Base-by-base conservation (phyloP, 805 yeast species). In the Isabelozyma heimii region DNA sequence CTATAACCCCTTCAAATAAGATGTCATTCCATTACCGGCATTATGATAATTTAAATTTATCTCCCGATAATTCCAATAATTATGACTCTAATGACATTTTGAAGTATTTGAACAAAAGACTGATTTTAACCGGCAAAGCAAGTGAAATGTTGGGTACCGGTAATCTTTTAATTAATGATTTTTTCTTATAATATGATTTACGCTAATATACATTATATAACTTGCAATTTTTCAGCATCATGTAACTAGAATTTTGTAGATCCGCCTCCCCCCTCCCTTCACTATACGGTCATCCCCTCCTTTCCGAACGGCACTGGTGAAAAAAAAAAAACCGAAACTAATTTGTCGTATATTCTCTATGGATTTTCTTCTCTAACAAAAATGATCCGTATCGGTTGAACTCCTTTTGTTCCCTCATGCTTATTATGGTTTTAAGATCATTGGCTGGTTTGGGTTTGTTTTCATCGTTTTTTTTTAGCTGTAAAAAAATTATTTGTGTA, bases 111-210 rank as follows among this genome's bases (percentile, higher is more conserved):
- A 73, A 70, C 51, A 65, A 64, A 45, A 56, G 67, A 45, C 66
- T 72, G 38, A 61, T 73, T 43, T 54, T 72, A 40, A 58, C 69
- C 28, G 77, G 77, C 42, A 69, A 64, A 52, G 75, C 76, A 46
- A 70, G 74, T 48, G 77, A 73, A 59, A 73, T 73, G 73, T 68
- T 74, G 47, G 67, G 77, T 45, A 62, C 70, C 27, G 70, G 74
- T 24, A 71, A 66, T 43, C 70, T 74, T 48, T 56, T 73, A 52
- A 67, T 73, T 53, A 72, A 72, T 53, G 79, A 74, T 48, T 73
- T 73, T 52, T 70, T 72, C 57, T 67, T 73, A 52, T 73, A 60
- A 63, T 42, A 30, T 30, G 35, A 30, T 30, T 50, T 26, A 27
- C 24, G 20, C 37, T 30, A 30, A 30, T 30, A 30, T 30, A 30